These are phyloP conservation scores for Coemansia sp. DNA, from an alignment of 192 early-diverging fungal species.

Conservation along the genomic window DNA sequence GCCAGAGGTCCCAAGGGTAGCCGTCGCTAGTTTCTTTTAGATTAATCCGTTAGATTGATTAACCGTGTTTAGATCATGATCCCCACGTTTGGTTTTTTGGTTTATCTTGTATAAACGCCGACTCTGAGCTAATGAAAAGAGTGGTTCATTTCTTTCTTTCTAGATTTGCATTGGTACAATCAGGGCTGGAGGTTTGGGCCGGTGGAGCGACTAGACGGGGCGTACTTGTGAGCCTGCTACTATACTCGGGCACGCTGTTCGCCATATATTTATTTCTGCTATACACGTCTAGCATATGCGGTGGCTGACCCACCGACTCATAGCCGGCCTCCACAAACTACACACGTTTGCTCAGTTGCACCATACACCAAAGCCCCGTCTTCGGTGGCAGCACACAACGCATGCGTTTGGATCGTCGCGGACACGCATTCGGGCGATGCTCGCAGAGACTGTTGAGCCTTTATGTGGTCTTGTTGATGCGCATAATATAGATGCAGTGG, in stretches of 20 bases:
- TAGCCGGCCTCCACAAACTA: not conserved
- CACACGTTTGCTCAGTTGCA: not conserved
- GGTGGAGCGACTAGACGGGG: too few relatives aligned
- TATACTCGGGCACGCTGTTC: too few relatives aligned
- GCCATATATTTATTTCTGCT: too few relatives aligned
- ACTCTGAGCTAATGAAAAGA: too few relatives aligned
- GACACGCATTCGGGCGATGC: not conserved
- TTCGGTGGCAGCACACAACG: not conserved
- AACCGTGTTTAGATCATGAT: too few relatives aligned
- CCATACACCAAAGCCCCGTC: not conserved
- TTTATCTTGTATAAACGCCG: too few relatives aligned
- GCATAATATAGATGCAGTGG: not conserved
- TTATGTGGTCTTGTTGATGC: not conserved
- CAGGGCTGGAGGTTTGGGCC: too few relatives aligned
- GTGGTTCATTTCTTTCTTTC: too few relatives aligned
- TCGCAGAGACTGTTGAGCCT: not conserved
- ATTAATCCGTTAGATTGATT: not conserved
- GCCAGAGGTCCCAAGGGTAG: conserved; percentile 41
- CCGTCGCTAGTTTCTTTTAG: conserved; percentile 16
- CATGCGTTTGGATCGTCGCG: not conserved
- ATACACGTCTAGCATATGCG: not conserved
- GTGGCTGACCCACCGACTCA: not conserved
- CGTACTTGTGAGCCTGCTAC: too few relatives aligned
- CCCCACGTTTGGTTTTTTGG: too few relatives aligned
- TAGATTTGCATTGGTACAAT: too few relatives aligned